Evolutionary conservation across 83 land plant genomes (phyloP), one percentile per base, ranked within the genome.

Genomic region (Thuja plicata): DNA sequence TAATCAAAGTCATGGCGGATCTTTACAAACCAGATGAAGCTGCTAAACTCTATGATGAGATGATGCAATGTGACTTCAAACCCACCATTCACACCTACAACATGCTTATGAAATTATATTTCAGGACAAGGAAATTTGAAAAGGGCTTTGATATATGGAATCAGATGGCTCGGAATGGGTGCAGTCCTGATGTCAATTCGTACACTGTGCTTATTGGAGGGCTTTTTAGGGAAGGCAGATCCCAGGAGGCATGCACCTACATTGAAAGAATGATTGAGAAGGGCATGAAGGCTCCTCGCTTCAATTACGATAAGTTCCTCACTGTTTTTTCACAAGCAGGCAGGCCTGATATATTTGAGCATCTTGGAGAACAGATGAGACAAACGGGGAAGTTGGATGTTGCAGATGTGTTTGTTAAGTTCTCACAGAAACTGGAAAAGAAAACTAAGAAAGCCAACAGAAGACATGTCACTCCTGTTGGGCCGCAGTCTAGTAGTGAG

Each of bases 171-270:
- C 70, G 62, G 19, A 92, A 87, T 77, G 94, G 95, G 0, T 90
- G 92, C 73, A 93, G 96, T 73, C 96, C 95, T 60, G 96, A 95
- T 90, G 92, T 91, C 17, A 95, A 95, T 91, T 91, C 96, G 2
- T 95, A 94, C 73, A 92, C 90, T 1, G 91, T 95, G 24, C 83
- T 91, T 54, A 92, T 94, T 38, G 90, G 93, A 55, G 94, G 95
- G 60, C 92, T 94, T 54, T 90, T 92, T 83, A 89, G 93, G 55
- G 90, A 87, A 52, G 96, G 95, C 13, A 89, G 90, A 41, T 92
- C 92, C 1, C 94, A 87, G 43, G 92, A 92, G 87, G 95, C 95
- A 15, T 90, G 91, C 74, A 92, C 90, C 60, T 92, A 90, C 77
- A 16, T 94, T 19, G 95, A 92, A 92, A 93, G 93, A 73, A 95